Evolutionary conservation across 768 basidiomycete genomes (phyloP), one percentile per base, ranked within the genome.

Genomic region (Pisolithus orientalis): DNA sequence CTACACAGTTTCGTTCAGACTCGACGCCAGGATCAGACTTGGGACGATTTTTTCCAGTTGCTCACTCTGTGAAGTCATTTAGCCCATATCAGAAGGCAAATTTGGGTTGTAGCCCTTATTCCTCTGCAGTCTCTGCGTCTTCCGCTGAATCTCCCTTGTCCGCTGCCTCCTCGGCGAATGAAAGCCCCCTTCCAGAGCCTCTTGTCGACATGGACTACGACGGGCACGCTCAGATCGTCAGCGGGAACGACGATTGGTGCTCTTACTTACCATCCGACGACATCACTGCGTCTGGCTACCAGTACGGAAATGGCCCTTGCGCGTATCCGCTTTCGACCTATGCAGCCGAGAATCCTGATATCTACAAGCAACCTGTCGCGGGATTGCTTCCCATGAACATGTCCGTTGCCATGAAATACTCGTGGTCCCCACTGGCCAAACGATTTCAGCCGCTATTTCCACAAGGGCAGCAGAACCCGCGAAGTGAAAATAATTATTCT

Each of bases 121-220:
- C 70, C 48, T 67, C 74, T 0, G 62, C 66, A 53, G 64, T 63
- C 54, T 72, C 73, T 17, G 64, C 63, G 0, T 59, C 71, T 4
- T 67, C 67, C 14, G 56, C 66, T 1, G 66, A 68, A 45, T 75
- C 75, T 3, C 73, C 74, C 28, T 65, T 70, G 50, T 75, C 75
- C 6, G 70, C 34, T 13, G 34, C 71, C 5, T 65, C 65, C 11
- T 74, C 74, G 4, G 65, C 65, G 47, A 69, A 70, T 56, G 69
- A 63, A 58, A 74, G 72, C 40, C 74, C 72, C 13, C 62, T 73
- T 17, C 68, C 74, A 0, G 73, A 74, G 13, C 62, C 67, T 5
- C 61, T 62, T 55, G 55, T 72, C 54, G 71, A 74, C 50, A 68
- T 68, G 68, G 66, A 68, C 42, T 51, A 53, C 50, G 66, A 70